Conservation (phyloP, 1,284 basidiomycete species). For the Naganishia liquefaciens region DNA sequence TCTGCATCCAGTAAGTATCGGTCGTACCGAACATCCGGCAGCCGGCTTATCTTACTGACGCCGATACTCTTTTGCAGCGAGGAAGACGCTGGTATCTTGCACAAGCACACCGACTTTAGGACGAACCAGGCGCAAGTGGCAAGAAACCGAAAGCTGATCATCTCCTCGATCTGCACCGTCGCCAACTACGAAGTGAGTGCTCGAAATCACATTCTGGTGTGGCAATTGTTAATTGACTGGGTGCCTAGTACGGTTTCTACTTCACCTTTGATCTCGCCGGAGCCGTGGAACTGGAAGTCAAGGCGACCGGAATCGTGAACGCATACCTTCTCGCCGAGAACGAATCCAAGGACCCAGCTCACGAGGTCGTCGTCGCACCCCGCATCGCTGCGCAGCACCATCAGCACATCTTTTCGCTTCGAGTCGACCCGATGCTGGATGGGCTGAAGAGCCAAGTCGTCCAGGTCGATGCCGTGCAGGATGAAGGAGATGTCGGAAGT, state of each 20-base stretch:
- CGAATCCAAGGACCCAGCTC: constrained; percentile 51
- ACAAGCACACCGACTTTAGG: constrained; percentile 43
- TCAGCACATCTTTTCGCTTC: constrained; percentile 61
- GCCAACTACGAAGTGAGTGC: constrained; percentile 51
- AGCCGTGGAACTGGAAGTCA: constrained; percentile 54
- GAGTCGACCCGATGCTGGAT: constrained; percentile 87
- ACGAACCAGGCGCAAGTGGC: constrained; percentile 54
- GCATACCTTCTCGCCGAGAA: constrained; percentile 53
- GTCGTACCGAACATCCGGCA: constrained; percentile 52
- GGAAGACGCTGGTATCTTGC: constrained; percentile 51
- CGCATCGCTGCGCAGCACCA: constrained; percentile 77
- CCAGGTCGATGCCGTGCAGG: constrained; percentile 74
- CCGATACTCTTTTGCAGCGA: not conserved
- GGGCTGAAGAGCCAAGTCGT: constrained; percentile 80
- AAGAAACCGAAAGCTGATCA: constrained; percentile 55
- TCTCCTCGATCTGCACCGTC: constrained; percentile 58
- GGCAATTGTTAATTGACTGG: not conserved
- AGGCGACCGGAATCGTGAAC: constrained; percentile 72
- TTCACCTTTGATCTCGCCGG: constrained; percentile 46
- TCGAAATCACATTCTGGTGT: constrained; percentile 34
- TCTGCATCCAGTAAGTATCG: constrained; percentile 51
- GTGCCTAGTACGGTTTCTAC: constrained; percentile 41
- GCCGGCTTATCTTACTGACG: constrained; percentile 45
- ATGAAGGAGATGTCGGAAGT: constrained; percentile 67
- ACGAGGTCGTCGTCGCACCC: constrained; percentile 77